Evolutionary conservation across 1,284 basidiomycete species (phyloP), one percentile per base, ranked within the genome.

Genomic region (Inonotus hispidus): DNA sequence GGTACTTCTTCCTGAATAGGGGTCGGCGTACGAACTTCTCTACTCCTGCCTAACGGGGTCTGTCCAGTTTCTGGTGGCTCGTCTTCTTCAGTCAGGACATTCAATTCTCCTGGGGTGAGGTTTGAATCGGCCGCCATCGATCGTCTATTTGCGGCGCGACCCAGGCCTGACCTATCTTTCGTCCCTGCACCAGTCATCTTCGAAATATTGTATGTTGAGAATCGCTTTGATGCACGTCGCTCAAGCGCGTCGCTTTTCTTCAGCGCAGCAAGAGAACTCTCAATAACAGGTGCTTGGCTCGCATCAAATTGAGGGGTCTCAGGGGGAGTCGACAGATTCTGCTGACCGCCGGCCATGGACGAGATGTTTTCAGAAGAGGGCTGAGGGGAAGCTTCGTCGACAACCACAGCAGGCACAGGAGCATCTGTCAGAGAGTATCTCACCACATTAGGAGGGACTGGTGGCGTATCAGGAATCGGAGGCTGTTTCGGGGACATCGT

Each of bases 151-250:
- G 78, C 69, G 25, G 73, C 73, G 29, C 67, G 62, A 5, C 65
- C 67, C 29, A 64, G 50, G 19, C 58, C 80, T 71, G 52, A 71
- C 38, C 58, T 81, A 73, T 63, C 81, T 71, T 74, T 65, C 71
- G 77, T 63, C 70, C 70, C 73, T 19, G 71, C 77, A 16, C 87
- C 84, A 0, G 93, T 89, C 87, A 99, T 96, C 76, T 96, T 97
- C 66, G 92, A 90, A 69, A 98, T 92, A 57, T 95, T 93, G 72
- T 97, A 99, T 0, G 91, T 91, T 59, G 95, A 98, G 76, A 96
- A 99, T 0, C 96, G 89, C 71, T 98, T 98, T 27, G 93, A 95
- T 2, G 96, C 96, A 45, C 96, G 82, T 10, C 96, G 85, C 70
- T 96, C 93, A 19, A 98, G 81, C 0, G 88, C 84, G 66, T 97